These are phyloP conservation scores for Thalassiosira livingstoniorum DNA, from an alignment of 352 stramenopile species.

Conservation along the genomic window DNA sequence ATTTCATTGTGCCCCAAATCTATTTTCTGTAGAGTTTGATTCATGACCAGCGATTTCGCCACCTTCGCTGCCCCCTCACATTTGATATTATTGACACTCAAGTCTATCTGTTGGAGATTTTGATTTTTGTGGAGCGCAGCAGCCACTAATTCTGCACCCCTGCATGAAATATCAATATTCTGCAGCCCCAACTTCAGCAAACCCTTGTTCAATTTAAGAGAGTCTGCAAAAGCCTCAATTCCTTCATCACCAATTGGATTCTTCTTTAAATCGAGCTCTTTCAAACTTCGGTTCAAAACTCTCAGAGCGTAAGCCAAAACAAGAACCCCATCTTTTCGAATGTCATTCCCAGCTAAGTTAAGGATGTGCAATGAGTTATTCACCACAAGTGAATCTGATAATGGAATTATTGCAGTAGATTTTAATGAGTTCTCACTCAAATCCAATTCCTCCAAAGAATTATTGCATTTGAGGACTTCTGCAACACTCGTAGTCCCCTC, in stretches of 20 bases:
- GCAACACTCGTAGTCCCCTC: slow-evolving; percentile 22
- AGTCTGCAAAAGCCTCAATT: background rate
- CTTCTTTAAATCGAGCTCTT: background rate
- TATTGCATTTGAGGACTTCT: slow-evolving; percentile 15
- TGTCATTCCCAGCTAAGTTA: background rate
- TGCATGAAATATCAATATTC: background rate
- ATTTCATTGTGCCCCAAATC: background rate
- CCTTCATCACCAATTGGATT: background rate
- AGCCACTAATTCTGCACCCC: background rate
- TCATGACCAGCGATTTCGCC: background rate
- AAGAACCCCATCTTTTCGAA: background rate
- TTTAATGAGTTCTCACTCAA: background rate
- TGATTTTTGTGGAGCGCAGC: background rate
- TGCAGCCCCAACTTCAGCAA: background rate
- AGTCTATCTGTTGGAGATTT: background rate
- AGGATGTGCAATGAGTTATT: background rate
- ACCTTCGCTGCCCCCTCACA: background rate
- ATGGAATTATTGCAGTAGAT: background rate
- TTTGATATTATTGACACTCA: background rate
- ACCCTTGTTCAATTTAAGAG: background rate
- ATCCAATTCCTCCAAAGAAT: background rate
- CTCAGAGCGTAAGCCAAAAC: background rate
- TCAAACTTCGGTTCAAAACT: background rate
- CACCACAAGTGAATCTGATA: background rate
- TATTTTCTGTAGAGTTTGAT: background rate